Conservation (phyloP, 2,329 filamentous ascomycete genomes). For the Botrytis byssoidea region DNA sequence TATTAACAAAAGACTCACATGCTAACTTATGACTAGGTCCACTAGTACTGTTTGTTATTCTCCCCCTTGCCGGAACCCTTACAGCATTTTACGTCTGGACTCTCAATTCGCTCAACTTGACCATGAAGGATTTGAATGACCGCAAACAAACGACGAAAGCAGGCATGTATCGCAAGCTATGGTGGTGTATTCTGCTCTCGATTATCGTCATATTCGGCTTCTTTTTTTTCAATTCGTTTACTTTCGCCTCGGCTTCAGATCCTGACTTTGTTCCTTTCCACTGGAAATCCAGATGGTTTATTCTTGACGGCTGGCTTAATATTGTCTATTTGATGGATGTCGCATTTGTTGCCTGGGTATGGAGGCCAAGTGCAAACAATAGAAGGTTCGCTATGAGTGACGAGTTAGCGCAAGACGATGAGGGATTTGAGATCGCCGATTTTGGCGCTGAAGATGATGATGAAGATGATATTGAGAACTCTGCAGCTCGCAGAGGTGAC, state of each 20-base stretch:
- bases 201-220: constrained; percentile 97
- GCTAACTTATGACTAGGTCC: constrained; percentile 55
- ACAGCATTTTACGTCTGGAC: constrained; percentile 99
- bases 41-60: constrained; percentile 86
- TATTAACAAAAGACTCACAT: neutral
- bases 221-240: constrained; percentile 98
- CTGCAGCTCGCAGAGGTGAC: constrained; percentile 45
- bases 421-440: constrained; percentile 94
- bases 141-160: constrained; percentile 93
- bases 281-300: constrained; percentile 97
- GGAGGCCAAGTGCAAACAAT: constrained; percentile 96
- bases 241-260: constrained; percentile 80
- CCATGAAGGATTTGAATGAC: constrained; percentile 93
- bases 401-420: constrained; percentile 97
- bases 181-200: constrained; percentile 93
- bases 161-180: constrained; percentile 95
- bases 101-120: constrained; percentile 88
- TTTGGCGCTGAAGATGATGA: constrained; percentile 69
- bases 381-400: constrained; percentile 98
- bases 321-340: constrained; percentile 94
- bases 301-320: constrained; percentile 96
- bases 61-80: constrained; percentile 85
- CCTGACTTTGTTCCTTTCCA: constrained; percentile 93
- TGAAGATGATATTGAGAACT: constrained; percentile 54
- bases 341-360: constrained; percentile 89